Base-by-base conservation (phyloP, 192 early-diverging fungal species). In the Spizellomyces sp. region DNA sequence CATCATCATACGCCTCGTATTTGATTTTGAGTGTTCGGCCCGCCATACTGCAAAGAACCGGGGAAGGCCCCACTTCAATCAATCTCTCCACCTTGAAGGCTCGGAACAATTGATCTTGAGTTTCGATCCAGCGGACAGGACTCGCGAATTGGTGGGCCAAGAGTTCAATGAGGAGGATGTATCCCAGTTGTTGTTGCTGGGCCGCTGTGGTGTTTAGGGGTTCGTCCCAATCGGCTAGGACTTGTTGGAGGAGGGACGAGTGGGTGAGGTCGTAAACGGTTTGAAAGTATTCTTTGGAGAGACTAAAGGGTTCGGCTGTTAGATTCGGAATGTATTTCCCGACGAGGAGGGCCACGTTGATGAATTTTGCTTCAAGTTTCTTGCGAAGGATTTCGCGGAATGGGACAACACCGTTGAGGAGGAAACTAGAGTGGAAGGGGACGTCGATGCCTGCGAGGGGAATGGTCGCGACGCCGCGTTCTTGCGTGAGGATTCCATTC, bases 371-470 rank as follows among this genome's bases (percentile, higher is more conserved):
- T 68, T 93, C 90, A 70, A 97, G 83, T 80, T 93, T 94, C 78
- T 90, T 92, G 70, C 84, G 84, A 47, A 97, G 77, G 75, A 94
- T 91, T 50, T 87, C 87, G 62, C 94, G 91, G 93, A 98, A 98
- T 48, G 96, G 93, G 21, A 88, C 84, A 64, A 98, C 93, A 78
- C 96, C 96, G 64, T 89, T 93, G 55, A 93, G 78, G 76, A 98
- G 86, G 91, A 95, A 95, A 75, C 85, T 88, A 6, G 95, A 96
- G 85, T 98, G 96, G 92, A 96, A 98, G 36, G 96, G 96, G 62
- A 98, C 93, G 76, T 98, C 96, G 66, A 98, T 93, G 65, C 95
- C 95, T 6, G 86, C 85, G 3, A 98, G 80, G 60, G 95, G 95
- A 46, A 96, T 93, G 6, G 96, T 96, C 41, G 95, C 93, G 60